Evolutionary conservation across 306 rosid species (phyloP).

Genomic region (Geum urbanum): DNA sequence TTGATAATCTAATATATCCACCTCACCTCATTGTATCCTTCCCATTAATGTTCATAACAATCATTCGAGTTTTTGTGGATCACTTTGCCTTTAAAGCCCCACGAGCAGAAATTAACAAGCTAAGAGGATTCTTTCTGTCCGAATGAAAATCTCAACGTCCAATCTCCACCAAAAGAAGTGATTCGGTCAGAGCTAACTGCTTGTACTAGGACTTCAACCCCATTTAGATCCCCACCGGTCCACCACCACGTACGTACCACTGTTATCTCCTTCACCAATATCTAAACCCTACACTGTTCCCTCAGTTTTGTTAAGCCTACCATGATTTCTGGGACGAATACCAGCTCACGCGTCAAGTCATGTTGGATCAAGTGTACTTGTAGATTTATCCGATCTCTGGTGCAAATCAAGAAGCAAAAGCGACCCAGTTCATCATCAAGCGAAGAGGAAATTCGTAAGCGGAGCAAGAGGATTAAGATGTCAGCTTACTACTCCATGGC

Average conservation of each 20-base stretch:
- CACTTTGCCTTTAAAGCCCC: conserved; percentile 24
- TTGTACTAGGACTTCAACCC: conserved; percentile 20
- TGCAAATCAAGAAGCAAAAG: conserved; percentile 17
- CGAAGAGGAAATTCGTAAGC: conserved; percentile 10
- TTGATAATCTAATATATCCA: conserved; percentile 1
- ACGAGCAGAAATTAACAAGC: conserved; percentile 1
- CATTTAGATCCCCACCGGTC: conserved; percentile 19
- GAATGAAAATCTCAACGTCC: conserved; percentile 26
- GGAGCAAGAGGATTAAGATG: conserved; percentile 30
- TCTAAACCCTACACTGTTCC: conserved; percentile 10
- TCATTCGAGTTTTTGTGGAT: not conserved
- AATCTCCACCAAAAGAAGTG: not conserved
- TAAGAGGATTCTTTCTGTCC: conserved; percentile 28
- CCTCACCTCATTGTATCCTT: not conserved
- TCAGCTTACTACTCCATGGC: conserved; percentile 44
- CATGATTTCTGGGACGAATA: not conserved
- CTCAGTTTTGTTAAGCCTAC: not conserved
- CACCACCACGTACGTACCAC: too few species aligned
- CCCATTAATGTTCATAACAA: not conserved
- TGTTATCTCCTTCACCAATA: not conserved
- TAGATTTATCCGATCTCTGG: conserved; percentile 28
- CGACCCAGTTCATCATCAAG: not conserved
- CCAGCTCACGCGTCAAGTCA: conserved; percentile 8
- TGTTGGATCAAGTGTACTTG: conserved; percentile 17
- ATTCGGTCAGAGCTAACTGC: conserved; percentile 22